A percentile compares a stretch with the other conserved stretches of the same genome.
Evolutionary conservation across 2,329 filamentous ascomycete species (phyloP).

Genomic region (Aspergillus ibericus): DNA sequence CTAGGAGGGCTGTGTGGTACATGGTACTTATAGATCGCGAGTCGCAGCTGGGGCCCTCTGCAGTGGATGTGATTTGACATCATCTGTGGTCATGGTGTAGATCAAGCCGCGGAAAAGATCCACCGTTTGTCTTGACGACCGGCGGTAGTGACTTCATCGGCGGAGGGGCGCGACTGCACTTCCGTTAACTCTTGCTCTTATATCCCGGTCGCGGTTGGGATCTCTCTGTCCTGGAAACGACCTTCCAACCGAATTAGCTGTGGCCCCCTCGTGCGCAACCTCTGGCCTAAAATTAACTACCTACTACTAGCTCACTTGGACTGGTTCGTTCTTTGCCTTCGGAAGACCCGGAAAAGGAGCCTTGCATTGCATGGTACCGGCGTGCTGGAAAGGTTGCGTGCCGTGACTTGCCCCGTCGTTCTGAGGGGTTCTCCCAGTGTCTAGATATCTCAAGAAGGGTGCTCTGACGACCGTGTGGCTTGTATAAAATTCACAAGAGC

Average conservation of each 20-base stretch:
- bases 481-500: neutral
- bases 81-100: slow-evolving; percentile 8
- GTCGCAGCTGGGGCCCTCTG: neutral
- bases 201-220: neutral
- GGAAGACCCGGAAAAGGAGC: slow-evolving; percentile 6
- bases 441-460: neutral
- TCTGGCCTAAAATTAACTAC: neutral
- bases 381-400: slow-evolving; percentile 1
- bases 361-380: slow-evolving; percentile 3
- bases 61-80: slow-evolving; percentile 11
- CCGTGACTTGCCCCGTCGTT: neutral
- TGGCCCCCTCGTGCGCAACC: neutral
- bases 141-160: slow-evolving; percentile 11
- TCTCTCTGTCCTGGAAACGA: neutral
- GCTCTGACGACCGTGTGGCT: neutral
- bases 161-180: neutral
- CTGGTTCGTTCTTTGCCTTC: neutral
- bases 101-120: slow-evolving; percentile 8
- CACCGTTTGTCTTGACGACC: slow-evolving; percentile 4
- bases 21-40: neutral
- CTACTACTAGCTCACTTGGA: neutral
- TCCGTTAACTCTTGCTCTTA: neutral
- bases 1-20: neutral
- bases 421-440: neutral
- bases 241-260: neutral